phyloP scores from a whole-genome alignment of 1,139 yeast genomes.

The Candida glucosophila region DNA sequence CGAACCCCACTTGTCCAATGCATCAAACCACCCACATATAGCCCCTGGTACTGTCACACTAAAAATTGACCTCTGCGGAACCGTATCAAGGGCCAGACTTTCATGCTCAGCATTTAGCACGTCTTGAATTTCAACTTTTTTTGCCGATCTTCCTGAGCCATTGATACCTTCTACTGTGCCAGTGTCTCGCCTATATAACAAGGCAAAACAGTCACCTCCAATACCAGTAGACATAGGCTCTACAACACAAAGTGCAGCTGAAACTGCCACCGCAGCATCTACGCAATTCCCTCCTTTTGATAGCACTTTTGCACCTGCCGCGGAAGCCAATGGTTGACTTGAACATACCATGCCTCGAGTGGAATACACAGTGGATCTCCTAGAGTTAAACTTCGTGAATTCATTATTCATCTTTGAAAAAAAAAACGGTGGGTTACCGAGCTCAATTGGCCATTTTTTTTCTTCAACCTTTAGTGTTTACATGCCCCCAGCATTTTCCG shows the following conservation, averaged over 20 bases:
- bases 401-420: too few species aligned
- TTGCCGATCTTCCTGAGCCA: constrained; percentile 71
- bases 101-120: constrained; percentile 31
- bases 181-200: constrained; percentile 45
- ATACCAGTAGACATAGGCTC: constrained; percentile 78
- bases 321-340: constrained; percentile 68
- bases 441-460: too few species aligned
- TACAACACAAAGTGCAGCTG: constrained; percentile 63
- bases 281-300: constrained; percentile 75
- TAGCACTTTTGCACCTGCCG: constrained; percentile 63
- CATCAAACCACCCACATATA: constrained; percentile 70
- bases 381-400: constrained; percentile 50
- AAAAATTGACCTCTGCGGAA: constrained; percentile 43
- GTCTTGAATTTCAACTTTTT: constrained; percentile 39
- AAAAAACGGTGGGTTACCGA: too few species aligned
- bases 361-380: constrained; percentile 74
- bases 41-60: constrained; percentile 73
- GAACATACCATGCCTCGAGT: constrained; percentile 69
- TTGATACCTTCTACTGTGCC: constrained; percentile 57
- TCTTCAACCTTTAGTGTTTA: too few species aligned
- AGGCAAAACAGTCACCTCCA: constrained; percentile 76
- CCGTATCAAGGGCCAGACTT: constrained; percentile 33
- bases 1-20: constrained; percentile 64
- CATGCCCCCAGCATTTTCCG: too few species aligned
- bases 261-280: constrained; percentile 72